Percentiles rank a stretch among this genome's conserved stretches.
phyloP scores from a whole-genome alignment of 2,329 filamentous ascomycete genomes.

The Lachnum nothofagi region DNA sequence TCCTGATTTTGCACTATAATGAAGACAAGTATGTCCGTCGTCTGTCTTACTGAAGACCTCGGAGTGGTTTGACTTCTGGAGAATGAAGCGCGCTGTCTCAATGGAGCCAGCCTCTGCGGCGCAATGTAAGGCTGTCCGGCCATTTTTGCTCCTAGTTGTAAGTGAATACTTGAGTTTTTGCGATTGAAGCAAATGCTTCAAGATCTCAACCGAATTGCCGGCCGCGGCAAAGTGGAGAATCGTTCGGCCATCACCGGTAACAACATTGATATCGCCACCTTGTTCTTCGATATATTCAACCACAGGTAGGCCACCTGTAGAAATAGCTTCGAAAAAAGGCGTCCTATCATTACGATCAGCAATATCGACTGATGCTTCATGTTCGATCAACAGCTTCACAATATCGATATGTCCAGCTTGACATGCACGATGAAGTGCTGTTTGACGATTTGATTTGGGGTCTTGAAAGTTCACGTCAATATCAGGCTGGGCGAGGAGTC shows the following conservation, averaged over 20 bases:
- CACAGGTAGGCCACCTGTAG: background rate
- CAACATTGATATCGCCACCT: constrained; percentile 1
- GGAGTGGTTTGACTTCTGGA: background rate
- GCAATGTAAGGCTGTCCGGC: background rate
- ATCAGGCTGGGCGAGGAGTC: background rate
- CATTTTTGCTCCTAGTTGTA: background rate
- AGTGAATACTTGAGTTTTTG: background rate
- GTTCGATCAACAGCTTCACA: constrained; percentile 2
- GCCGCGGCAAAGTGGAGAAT: background rate
- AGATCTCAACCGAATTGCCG: background rate
- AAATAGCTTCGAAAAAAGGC: background rate
- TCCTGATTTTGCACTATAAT: background rate
- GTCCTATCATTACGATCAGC: background rate
- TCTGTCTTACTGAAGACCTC: constrained; percentile 1
- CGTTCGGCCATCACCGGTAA: background rate
- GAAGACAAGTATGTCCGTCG: constrained; percentile 3
- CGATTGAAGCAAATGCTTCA: constrained; percentile 1
- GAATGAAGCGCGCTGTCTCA: constrained; percentile 2
- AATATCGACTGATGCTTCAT: background rate
- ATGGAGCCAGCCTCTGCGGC: background rate
- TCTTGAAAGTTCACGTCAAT: background rate
- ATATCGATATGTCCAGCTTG: constrained; percentile 1
- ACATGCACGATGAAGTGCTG: constrained; percentile 5
- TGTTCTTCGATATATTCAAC: background rate
- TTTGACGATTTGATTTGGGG: background rate